Conservation (phyloP, 2,329 filamentous ascomycete species). For the Alternaria triticimaculans region DNA sequence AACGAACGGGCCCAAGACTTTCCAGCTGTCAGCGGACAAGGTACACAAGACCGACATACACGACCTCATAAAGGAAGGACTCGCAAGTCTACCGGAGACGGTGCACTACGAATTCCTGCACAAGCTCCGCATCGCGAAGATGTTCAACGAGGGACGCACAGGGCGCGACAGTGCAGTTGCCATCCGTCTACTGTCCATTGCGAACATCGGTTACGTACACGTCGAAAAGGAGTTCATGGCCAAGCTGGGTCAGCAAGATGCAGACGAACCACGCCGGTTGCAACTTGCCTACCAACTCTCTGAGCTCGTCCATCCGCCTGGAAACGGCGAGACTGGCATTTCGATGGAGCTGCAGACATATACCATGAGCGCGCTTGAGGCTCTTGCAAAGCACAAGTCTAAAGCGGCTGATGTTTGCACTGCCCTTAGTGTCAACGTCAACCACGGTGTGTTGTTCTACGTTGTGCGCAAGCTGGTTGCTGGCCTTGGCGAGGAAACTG, state of each 20-base stretch:
- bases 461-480: slow-evolving; percentile 88
- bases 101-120: slow-evolving; percentile 85
- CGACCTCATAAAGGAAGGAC: slow-evolving; percentile 50
- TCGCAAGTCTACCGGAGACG: slow-evolving; percentile 70
- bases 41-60: slow-evolving; percentile 52
- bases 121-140: slow-evolving; percentile 82
- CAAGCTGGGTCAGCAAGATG: slow-evolving; percentile 84
- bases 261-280: slow-evolving; percentile 84
- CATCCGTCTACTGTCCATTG: slow-evolving; percentile 83
- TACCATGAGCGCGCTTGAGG: slow-evolving; percentile 81
- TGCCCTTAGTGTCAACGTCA: slow-evolving; percentile 93
- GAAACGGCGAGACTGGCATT: slow-evolving; percentile 70
- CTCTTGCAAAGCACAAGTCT: slow-evolving; percentile 78
- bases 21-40: slow-evolving; percentile 67
- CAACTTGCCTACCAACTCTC: slow-evolving; percentile 92
- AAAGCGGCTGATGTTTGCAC: slow-evolving; percentile 83
- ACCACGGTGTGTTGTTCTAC: slow-evolving; percentile 93
- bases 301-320: slow-evolving; percentile 85
- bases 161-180: slow-evolving; percentile 78
- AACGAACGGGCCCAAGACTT: slow-evolving; percentile 43
- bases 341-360: slow-evolving; percentile 82
- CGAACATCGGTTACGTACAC: slow-evolving; percentile 90
- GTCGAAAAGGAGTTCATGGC: slow-evolving; percentile 82
- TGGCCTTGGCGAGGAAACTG: slow-evolving; percentile 67
- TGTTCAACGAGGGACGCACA: slow-evolving; percentile 69